Percentiles rank a stretch among this genome's conserved stretches.
phyloP scores from a whole-genome alignment of 2,329 filamentous ascomycete species.

The Lasiodiplodia gonubiensis region DNA sequence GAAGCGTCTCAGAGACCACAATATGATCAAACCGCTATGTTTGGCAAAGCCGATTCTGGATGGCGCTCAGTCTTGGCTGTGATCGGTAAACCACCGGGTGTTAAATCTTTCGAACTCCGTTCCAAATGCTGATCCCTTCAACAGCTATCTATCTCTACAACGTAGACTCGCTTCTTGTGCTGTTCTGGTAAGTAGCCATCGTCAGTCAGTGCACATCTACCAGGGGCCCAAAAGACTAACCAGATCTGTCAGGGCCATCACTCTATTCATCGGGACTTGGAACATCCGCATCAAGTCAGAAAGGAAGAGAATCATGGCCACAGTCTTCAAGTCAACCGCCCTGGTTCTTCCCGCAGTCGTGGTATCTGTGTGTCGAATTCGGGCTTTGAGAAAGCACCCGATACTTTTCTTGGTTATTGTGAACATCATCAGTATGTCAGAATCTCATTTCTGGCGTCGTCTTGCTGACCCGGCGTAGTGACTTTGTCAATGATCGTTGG shows the following conservation, averaged over 20 bases:
- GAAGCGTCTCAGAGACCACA: background rate
- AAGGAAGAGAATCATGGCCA: conserved; percentile 6
- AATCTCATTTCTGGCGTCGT: background rate
- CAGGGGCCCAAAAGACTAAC: background rate
- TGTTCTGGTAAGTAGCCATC: conserved; percentile 4
- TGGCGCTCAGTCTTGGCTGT: conserved; percentile 19
- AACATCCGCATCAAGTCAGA: conserved; percentile 18
- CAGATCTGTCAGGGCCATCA: conserved; percentile 7
- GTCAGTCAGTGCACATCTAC: background rate
- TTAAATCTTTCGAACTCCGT: background rate
- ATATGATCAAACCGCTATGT: background rate
- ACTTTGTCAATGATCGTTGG: conserved; percentile 5
- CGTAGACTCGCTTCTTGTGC: conserved; percentile 20
- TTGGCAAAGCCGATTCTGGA: conserved; percentile 15
- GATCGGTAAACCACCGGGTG: background rate
- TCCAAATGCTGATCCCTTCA: background rate
- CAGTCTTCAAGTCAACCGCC: conserved; percentile 8
- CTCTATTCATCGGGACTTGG: conserved; percentile 22
- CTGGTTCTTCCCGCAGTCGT: conserved; percentile 10
- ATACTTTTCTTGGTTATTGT: conserved; percentile 3
- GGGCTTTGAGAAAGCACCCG: background rate
- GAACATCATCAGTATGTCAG: conserved; percentile 18
- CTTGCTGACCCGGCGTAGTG: background rate
- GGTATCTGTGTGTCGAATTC: conserved; percentile 2
- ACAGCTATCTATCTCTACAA: conserved; percentile 24